Evolutionary conservation across 345 rosid species (phyloP).

Genomic region (Sisymbrium altissimum): DNA sequence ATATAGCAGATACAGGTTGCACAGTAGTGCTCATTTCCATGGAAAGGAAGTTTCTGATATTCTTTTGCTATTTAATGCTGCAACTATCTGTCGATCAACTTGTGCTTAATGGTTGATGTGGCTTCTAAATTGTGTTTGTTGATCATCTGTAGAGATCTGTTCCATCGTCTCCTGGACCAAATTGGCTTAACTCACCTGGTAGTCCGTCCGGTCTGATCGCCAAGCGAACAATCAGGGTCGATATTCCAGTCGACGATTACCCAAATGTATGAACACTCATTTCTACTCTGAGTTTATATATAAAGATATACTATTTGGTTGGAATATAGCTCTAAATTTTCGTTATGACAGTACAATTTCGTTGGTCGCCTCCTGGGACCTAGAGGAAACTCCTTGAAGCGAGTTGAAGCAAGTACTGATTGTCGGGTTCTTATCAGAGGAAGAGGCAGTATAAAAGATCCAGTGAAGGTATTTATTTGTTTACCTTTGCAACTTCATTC

Average conservation of each 20-base stretch:
- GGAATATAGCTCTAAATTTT: slow-evolving; percentile 18
- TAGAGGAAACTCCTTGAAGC: slow-evolving; percentile 93
- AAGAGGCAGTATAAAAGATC: slow-evolving; percentile 91
- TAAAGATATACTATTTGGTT: not conserved
- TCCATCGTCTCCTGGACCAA: slow-evolving; percentile 61
- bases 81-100: not conserved
- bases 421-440: slow-evolving; percentile 96
- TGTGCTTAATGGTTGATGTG: not conserved
- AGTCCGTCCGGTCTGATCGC: slow-evolving; percentile 84
- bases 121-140: slow-evolving; percentile 33
- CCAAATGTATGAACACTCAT: slow-evolving; percentile 60
- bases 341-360: slow-evolving; percentile 75
- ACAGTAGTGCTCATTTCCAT: not conserved
- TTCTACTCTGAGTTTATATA: not conserved
- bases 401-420: slow-evolving; percentile 94
- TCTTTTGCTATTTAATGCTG: not conserved
- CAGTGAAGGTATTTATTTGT: slow-evolving; percentile 54
- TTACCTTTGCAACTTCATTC: not conserved
- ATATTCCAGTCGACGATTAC: slow-evolving; percentile 84
- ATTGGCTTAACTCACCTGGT: slow-evolving; percentile 71
- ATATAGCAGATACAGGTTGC: slow-evolving; percentile 20
- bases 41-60: not conserved
- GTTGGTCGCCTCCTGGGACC: slow-evolving; percentile 99
- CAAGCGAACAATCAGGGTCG: slow-evolving; percentile 82
- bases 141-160: slow-evolving; percentile 57